Conservation (phyloP, 345 rosid genomes). For the Balakata baccata region DNA sequence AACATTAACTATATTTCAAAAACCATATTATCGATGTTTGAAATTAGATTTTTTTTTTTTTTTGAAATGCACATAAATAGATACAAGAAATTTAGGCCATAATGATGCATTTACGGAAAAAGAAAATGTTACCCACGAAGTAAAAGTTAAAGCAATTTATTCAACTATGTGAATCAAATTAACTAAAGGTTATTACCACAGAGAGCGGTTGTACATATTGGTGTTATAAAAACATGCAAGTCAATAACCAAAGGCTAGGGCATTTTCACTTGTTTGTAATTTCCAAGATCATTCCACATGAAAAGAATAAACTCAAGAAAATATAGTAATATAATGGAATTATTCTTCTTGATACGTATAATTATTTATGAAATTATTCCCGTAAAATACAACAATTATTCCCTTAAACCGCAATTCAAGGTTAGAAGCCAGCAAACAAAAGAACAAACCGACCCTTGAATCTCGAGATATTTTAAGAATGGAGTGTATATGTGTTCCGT, state of each 20-base stretch:
- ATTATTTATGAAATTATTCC: conserved; percentile 22
- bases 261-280: background rate
- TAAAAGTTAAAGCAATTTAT: no score
- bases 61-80: no score
- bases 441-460: conserved; percentile 49
- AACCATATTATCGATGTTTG: no score
- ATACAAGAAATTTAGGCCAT: no score
- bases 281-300: conserved; percentile 18
- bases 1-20: no score
- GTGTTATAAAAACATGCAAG: background rate
- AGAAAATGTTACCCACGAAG: no score
- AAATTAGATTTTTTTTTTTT: no score
- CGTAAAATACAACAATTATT: conserved; percentile 18
- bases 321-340: background rate
- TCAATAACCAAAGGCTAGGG: background rate
- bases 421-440: conserved; percentile 37
- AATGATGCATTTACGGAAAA: no score
- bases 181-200: no score
- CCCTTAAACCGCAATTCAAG: conserved; percentile 39
- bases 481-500: conserved; percentile 25
- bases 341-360: no score
- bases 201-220: no score
- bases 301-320: background rate
- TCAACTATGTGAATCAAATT: no score
- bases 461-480: conserved; percentile 22